phyloP scores from a whole-genome alignment of 345 rosid genomes.

The Eucalyptus melliodora region DNA sequence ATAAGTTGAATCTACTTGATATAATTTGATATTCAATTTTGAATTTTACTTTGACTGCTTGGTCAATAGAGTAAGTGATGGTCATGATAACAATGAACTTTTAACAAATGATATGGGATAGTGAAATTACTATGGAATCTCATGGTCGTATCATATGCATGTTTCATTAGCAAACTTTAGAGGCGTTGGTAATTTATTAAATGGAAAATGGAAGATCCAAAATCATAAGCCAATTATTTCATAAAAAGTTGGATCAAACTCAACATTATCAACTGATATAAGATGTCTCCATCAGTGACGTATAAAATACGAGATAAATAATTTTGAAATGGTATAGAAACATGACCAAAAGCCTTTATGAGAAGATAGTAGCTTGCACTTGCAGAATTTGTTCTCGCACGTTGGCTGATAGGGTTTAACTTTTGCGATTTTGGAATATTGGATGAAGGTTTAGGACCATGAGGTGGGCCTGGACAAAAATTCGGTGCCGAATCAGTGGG shows the following conservation, averaged over 20 bases:
- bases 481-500: background rate
- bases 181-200: background rate
- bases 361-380: background rate
- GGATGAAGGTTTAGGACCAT: background rate
- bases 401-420: too few relatives aligned
- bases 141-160: background rate
- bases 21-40: background rate
- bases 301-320: background rate
- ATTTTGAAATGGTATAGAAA: background rate
- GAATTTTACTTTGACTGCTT: background rate
- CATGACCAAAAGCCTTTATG: background rate
- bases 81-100: background rate
- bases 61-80: background rate
- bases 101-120: background rate
- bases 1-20: background rate
- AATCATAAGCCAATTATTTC: background rate
- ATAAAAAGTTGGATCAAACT: background rate
- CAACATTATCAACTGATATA: fast-evolving
- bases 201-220: background rate
- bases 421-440: background rate
- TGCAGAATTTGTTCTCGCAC: background rate
- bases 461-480: background rate
- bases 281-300: background rate
- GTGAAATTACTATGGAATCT: background rate
- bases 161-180: background rate